These are phyloP conservation scores for Monilinia fructigena DNA, from an alignment of 2,329 filamentous ascomycete species.

Conservation along the genomic window DNA sequence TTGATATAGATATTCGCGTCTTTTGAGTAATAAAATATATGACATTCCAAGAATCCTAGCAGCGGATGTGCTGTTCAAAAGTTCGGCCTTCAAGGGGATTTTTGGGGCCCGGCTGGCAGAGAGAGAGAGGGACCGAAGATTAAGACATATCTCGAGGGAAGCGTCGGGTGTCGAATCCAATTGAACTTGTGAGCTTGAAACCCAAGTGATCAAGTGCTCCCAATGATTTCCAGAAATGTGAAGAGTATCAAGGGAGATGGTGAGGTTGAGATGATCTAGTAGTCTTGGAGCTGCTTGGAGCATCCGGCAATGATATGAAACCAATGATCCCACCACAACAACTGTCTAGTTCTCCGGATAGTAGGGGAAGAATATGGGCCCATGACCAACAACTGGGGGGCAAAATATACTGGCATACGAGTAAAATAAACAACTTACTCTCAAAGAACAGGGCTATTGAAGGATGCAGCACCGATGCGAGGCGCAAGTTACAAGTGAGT, in stretches of 20 bases:
- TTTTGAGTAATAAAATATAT: not conserved
- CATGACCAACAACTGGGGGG: not conserved
- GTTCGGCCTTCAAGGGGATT: not conserved
- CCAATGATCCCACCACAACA: not conserved
- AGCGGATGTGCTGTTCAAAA: not conserved
- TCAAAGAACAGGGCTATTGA: not conserved
- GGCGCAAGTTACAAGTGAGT: not conserved
- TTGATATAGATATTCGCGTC: no score
- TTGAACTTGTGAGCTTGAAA: not conserved
- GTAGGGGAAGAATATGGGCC: not conserved
- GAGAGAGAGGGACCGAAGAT: not conserved
- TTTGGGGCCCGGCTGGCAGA: not conserved
- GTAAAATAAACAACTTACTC: not conserved
- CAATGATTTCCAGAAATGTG: not conserved
- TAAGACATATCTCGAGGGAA: not conserved
- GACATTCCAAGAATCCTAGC: not conserved
- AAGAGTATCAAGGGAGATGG: not conserved
- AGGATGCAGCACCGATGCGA: constrained; percentile 2
- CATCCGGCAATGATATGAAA: not conserved
- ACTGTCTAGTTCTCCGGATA: not conserved
- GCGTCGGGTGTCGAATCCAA: not conserved
- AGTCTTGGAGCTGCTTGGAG: not conserved
- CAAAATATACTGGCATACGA: not conserved
- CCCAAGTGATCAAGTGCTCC: no score
- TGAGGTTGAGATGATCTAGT: not conserved